Base-by-base conservation (phyloP, 441 rosid genomes). In the Geranium incanum region DNA sequence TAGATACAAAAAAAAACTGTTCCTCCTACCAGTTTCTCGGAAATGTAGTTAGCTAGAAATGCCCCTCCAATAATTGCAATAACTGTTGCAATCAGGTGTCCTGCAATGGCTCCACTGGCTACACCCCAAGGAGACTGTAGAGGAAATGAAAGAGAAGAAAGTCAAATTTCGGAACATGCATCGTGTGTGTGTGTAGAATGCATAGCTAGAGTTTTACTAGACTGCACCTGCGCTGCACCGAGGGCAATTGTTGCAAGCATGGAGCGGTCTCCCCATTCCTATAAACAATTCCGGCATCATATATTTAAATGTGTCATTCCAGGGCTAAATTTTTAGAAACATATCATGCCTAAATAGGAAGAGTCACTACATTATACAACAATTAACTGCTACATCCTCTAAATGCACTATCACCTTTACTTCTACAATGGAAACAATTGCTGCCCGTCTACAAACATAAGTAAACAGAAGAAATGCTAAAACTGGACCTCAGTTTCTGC, bases 221-320 rank as follows among this genome's bases (percentile, higher is more conserved):
- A 60, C 52, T 21, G 68, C 45, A 87, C 97, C 99, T 94, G 97
- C 18, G 97, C 97, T 36, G 97, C 99, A 64, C 91, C 96, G 3
- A 95, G 99, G 41, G 99, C 99, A 65, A 95, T 90, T 66, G 99
- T 95, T 45, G 97, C 99, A 67, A 95, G 97, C 99, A 95, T 95
- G 50, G 97, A 92, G 66, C 99, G 99, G 74, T 95, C 99, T 76
- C 99, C 99, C 97, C 99, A 95, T 95, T 95, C 99, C 99, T 91
- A 72, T 60, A 64, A 65, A 28, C 67, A 72, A 75, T 72, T 28
- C 76, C 36, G 55, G 8, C 18, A 64, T 36, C 6, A 6, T 70
- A 28, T 28, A 37, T 48, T 50, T n/a, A 64, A 62, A 33, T 45
- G 23, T 15, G 16, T 63, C 19, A 9, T 68, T 13, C 63, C 66